Percentiles rank a stretch among this genome's conserved stretches.
phyloP scores from a whole-genome alignment of 441 rosid genomes.

The Pelargonium cotyledonis region DNA sequence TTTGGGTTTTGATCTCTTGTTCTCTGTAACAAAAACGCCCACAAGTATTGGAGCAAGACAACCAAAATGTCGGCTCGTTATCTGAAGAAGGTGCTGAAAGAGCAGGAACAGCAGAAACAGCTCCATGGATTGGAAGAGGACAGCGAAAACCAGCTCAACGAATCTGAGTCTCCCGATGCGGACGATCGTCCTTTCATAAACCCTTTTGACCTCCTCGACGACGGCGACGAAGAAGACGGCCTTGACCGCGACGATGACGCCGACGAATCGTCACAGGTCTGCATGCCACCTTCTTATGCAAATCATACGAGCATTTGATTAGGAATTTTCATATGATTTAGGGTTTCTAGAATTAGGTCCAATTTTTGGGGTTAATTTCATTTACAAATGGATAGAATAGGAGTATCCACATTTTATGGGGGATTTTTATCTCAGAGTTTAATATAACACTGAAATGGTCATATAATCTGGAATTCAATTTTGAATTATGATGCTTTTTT shows the following conservation, averaged over 20 bases:
- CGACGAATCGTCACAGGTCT: conserved; percentile 32
- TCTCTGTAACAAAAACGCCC: no score
- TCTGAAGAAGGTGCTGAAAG: conserved; percentile 66
- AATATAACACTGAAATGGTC: not conserved
- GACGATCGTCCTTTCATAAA: conserved; percentile 40
- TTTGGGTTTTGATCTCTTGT: no score
- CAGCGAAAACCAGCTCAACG: conserved; percentile 31
- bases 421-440: not conserved
- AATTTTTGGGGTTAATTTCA: no score
- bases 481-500: not conserved
- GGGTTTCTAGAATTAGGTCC: not conserved
- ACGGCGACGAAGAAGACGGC: conserved; percentile 37
- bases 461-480: not conserved
- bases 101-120: conserved; percentile 51
- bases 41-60: not conserved
- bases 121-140: conserved; percentile 24
- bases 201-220: conserved; percentile 73
- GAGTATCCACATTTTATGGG: not conserved
- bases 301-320: not conserved
- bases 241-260: conserved; percentile 26
- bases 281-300: not conserved
- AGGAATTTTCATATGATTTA: not conserved
- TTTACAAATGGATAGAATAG: not conserved
- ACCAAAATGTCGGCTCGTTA: conserved; percentile 62
- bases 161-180: conserved; percentile 32